These are phyloP conservation scores for Cnidoscolus chayamansa DNA, from an alignment of 441 rosid genomes.

Conservation along the genomic window DNA sequence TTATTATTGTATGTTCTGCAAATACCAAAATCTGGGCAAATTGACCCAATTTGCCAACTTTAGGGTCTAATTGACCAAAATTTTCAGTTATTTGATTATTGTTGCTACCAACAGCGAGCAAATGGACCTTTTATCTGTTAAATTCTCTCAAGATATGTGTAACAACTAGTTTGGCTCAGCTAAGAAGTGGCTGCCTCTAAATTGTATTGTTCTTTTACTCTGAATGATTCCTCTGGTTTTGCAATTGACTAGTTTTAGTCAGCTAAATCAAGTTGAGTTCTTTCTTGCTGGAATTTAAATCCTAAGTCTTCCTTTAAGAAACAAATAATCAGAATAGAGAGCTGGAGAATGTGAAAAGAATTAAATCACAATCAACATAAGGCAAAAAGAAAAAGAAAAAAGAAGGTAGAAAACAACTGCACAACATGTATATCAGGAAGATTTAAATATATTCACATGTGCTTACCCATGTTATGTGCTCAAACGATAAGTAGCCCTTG, in stretches of 20 bases:
- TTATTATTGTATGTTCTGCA: too few species aligned
- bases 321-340: neutral
- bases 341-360: neutral
- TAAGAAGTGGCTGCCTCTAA: neutral
- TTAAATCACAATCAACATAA: neutral
- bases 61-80: too few species aligned
- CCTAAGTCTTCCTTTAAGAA: neutral
- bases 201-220: neutral
- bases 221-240: neutral
- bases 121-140: too few species aligned
- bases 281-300: neutral
- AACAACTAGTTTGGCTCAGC: neutral
- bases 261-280: neutral
- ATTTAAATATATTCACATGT: neutral
- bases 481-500: constrained; percentile 83
- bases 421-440: neutral
- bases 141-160: neutral
- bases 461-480: constrained; percentile 96
- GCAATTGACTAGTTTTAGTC: neutral
- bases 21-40: too few species aligned
- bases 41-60: too few species aligned
- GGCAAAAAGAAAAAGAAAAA: neutral
- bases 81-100: too few species aligned
- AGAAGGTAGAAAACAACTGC: too few species aligned
- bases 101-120: too few species aligned